Evolutionary conservation across 768 basidiomycete genomes (phyloP).

Genomic region (Daedaleopsis nitida): DNA sequence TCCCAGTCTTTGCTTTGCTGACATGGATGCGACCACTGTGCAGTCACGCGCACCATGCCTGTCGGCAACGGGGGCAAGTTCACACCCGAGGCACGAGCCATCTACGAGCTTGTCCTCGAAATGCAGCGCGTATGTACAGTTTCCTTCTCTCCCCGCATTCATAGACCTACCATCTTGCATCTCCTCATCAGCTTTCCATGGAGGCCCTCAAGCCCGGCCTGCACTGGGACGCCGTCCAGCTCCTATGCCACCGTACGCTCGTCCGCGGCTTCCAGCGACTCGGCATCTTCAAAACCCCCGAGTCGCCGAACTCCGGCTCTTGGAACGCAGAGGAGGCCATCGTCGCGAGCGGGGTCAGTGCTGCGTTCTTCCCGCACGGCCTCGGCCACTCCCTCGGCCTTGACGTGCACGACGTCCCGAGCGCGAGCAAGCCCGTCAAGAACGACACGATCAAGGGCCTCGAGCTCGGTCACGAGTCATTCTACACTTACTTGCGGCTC

Average conservation of each 20-base stretch:
- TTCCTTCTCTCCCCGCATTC: not conserved
- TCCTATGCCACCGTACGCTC: constrained; percentile 81
- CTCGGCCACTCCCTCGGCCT: constrained; percentile 89
- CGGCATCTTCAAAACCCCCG: constrained; percentile 77
- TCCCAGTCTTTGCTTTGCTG: constrained; percentile 7
- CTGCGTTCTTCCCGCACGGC: constrained; percentile 95
- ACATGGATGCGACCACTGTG: not conserved
- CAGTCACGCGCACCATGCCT: constrained; percentile 75
- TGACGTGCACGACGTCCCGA: constrained; percentile 93
- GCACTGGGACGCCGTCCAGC: constrained; percentile 89
- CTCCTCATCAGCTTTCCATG: constrained; percentile 58
- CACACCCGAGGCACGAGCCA: constrained; percentile 74
- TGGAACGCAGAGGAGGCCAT: constrained; percentile 70
- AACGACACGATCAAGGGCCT: constrained; percentile 51
- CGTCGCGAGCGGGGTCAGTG: constrained; percentile 71
- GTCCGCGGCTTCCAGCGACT: constrained; percentile 79
- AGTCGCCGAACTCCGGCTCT: constrained; percentile 48
- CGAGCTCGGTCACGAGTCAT: constrained; percentile 50
- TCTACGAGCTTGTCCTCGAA: constrained; percentile 84
- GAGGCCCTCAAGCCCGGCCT: constrained; percentile 70
- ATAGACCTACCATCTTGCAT: not conserved
- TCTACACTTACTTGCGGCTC: constrained; percentile 82
- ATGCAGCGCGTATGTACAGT: constrained; percentile 75
- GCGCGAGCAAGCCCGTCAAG: constrained; percentile 69
- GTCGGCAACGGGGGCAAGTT: constrained; percentile 95